Base-by-base conservation (phyloP, 1,284 basidiomycete species). In the Cutaneotrichosporon sp. region DNA sequence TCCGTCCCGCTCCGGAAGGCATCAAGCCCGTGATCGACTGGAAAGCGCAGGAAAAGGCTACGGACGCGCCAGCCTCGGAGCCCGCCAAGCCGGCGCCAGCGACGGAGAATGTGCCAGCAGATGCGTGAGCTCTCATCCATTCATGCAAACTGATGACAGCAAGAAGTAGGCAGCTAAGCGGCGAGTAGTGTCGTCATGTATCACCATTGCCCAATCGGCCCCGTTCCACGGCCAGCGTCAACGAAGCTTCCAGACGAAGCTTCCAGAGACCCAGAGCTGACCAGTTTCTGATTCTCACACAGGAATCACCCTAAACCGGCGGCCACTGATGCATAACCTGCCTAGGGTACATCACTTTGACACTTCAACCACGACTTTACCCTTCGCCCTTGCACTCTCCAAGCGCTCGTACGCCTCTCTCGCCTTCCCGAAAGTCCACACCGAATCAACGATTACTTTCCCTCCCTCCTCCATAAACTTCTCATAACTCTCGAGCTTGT, bases 391-490 rank as follows among this genome's bases (percentile, higher is more conserved):
- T 9, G 80, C 77, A 9, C 83, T 83, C 81, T 86, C 81, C 16
- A 89, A 69, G 57, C 82, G 81, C 38, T 87, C 86, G 67, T 87
- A 90, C 2, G 88, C 89, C 66, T 85, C 79, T 38, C 84, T 71
- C 0, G 79, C 84, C 38, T 88, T 66, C 63, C 85, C 83, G 59
- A 89, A 89, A 2, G 73, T 73, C 64, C 81, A 84, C 6, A 86
- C 84, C 0, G 85, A 87, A 74, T 90, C 89, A 8, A 90, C 83
- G 0, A 83, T 70, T 0, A 87, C 82, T 67, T 84, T 85, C 63
- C 82, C 81, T 40, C 86, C 87, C 84, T 62, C 50, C 7, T 69
- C 57, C 46, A 72, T 56, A 38, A 74, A 70, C 49, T 60, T 61
- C 2, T 62, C 66, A 21, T 73, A 65, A 21, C 71, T 72, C 18